A percentile compares a stretch with the other conserved stretches of the same genome.
These are phyloP conservation scores for Pseudomassariella vexata DNA, from an alignment of 2,329 filamentous ascomycete genomes.

Conservation along the genomic window DNA sequence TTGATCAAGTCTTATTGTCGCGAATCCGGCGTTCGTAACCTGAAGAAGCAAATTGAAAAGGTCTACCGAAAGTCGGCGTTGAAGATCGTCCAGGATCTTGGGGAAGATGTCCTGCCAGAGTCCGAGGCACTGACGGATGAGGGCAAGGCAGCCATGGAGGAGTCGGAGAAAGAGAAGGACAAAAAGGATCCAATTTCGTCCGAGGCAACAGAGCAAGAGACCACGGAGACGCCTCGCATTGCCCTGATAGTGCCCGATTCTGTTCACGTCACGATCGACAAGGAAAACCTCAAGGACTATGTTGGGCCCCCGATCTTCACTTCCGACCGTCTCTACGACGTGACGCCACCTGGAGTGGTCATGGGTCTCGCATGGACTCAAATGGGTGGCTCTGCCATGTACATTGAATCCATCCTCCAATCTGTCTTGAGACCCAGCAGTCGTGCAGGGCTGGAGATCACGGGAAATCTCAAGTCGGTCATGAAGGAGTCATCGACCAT, in stretches of 20 bases:
- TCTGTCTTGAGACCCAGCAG: constrained; percentile 69
- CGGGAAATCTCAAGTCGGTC: constrained; percentile 88
- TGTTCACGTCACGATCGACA: constrained; percentile 81
- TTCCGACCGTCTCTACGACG: constrained; percentile 89
- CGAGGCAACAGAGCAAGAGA: constrained; percentile 50
- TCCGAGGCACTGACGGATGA: constrained; percentile 78
- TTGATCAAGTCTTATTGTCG: constrained; percentile 98
- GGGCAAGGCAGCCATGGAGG: constrained; percentile 71
- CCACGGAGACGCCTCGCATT: constrained; percentile 66
- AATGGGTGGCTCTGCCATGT: constrained; percentile 92
- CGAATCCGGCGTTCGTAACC: constrained; percentile 91
- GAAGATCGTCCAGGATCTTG: constrained; percentile 93
- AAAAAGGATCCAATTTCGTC: constrained; percentile 20
- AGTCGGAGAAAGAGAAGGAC: constrained; percentile 58
- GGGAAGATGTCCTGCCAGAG: constrained; percentile 76
- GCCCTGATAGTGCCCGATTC: constrained; percentile 78
- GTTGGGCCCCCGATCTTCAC: constrained; percentile 95
- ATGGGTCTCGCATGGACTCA: constrained; percentile 99
- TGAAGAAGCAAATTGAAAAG: constrained; percentile 99
- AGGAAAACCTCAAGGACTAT: constrained; percentile 91
- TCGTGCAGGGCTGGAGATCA: constrained; percentile 78
- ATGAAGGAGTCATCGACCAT: constrained; percentile 98
- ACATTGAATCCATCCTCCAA: constrained; percentile 94
- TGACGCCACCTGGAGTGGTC: constrained; percentile 85
- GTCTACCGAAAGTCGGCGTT: constrained; percentile 95